Evolutionary conservation across 2,329 filamentous ascomycete species (phyloP), one percentile per base, ranked within the genome.

Genomic region (Exophiala aquamarina): DNA sequence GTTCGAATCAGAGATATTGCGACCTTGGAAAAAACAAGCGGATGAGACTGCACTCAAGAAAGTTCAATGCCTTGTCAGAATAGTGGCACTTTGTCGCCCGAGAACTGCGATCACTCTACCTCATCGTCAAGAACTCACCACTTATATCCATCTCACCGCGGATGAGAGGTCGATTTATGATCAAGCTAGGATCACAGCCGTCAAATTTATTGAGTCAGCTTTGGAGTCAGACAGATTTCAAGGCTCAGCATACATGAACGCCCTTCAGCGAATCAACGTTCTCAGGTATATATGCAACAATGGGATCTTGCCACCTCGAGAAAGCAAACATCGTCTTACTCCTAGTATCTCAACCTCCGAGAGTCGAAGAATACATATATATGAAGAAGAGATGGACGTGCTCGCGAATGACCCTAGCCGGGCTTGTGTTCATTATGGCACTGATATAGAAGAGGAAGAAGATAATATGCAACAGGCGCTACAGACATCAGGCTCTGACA

Each of bases 201-300:
- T 59, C 0, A 34, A 41, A 0, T 35, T 48, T 1, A 49, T 49
- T 4, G 17, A 49, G 4, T 26, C 10, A 10, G 44, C 44, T 13
- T 13, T 41, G 13, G 4, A 11, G 13, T 4, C 10, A 4, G 37
- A 6, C 6, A 11, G 19, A 5, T 28, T 18, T 13, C 9, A 11
- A 5, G 47, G 55, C 0, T 54, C 54, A 0, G 49, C 60, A 1
- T 74, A 67, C 36, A 60, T 69, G 8, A 76, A 73, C 34, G 67
- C 70, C 1, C 50, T 78, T 1, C 68, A 74, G 47, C 63, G 67
- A 33, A 73, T 78, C 21, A 70, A 77, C 20, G 60, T 63, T 0
- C 56, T 78, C 45, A 61, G 74, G 1, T 59, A 75, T 13, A 59
- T 77, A 3, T 78, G 75, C 28, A 70, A 76, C 35, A 56, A 76